These are phyloP conservation scores for Rutstroemia sydowiana DNA, from an alignment of 2,329 filamentous ascomycete genomes.

Conservation along the genomic window DNA sequence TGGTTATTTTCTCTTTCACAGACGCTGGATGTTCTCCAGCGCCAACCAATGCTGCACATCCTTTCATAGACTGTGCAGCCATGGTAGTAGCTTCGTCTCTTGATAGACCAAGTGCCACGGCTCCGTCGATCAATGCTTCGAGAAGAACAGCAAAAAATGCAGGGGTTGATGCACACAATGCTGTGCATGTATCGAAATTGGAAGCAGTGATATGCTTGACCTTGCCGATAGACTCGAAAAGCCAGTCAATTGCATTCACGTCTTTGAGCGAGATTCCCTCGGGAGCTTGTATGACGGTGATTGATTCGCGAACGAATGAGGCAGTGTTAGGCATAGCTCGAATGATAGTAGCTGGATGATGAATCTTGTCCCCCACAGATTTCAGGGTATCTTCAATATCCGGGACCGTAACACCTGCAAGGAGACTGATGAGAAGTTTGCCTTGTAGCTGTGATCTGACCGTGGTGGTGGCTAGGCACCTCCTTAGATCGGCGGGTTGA, in stretches of 20 bases:
- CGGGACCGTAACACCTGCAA: conserved; percentile 64
- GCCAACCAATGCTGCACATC: conserved; percentile 61
- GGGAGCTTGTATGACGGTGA: conserved; percentile 69
- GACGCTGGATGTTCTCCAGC: conserved; percentile 67
- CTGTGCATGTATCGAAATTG: conserved; percentile 66
- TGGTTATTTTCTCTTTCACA: conserved; percentile 68
- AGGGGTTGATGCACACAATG: conserved; percentile 66
- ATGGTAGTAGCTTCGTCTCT: conserved; percentile 66
- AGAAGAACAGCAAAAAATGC: conserved; percentile 67
- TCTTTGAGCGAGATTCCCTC: conserved; percentile 46
- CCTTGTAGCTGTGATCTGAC: conserved; percentile 67
- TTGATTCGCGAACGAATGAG: conserved; percentile 68
- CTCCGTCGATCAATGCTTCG: conserved; percentile 69
- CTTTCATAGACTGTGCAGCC: conserved; percentile 73
- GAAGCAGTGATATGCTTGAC: conserved; percentile 59
- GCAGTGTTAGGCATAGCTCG: conserved; percentile 83
- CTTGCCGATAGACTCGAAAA: conserved; percentile 67
- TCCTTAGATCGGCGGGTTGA: conserved; percentile 68
- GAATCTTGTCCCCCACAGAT: conserved; percentile 29
- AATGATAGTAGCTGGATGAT: conserved; percentile 30
- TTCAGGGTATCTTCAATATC: conserved; percentile 53
- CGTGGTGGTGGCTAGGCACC: conserved; percentile 58
- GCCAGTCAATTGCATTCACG: conserved; percentile 72
- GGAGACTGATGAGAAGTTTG: conserved; percentile 76
- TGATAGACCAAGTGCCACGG: conserved; percentile 71